phyloP scores from a whole-genome alignment of 768 basidiomycete genomes.

The Boletus edulis region DNA sequence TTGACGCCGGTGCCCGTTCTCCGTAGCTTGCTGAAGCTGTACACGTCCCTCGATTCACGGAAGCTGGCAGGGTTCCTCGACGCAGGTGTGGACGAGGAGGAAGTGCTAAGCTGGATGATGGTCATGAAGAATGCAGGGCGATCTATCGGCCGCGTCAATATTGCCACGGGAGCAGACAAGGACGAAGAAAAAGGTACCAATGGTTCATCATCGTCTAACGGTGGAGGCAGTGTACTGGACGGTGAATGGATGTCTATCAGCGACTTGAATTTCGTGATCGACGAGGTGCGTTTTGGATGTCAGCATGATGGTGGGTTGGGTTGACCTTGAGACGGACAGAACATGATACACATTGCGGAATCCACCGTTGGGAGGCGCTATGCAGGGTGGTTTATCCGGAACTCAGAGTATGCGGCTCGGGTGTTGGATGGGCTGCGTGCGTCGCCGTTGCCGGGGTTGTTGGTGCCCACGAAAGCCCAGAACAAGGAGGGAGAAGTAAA shows the following conservation, averaged over 20 bases:
- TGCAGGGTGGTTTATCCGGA: conserved; percentile 97
- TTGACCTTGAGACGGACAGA: conserved; percentile 43
- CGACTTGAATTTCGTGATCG: conserved; percentile 94
- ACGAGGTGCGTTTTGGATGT: conserved; percentile 59
- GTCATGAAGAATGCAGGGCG: conserved; percentile 88
- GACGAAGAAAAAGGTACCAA: conserved; percentile 23
- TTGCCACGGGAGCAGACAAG: conserved; percentile 44
- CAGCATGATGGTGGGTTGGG: not conserved
- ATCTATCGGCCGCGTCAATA: conserved; percentile 50
- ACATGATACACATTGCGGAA: conserved; percentile 96
- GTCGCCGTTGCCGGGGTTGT: conserved; percentile 46
- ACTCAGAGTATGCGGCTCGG: conserved; percentile 88
- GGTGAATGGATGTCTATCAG: conserved; percentile 87
- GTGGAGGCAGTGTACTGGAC: conserved; percentile 61
- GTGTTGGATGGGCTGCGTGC: conserved; percentile 76
- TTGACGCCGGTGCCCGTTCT: conserved; percentile 80
- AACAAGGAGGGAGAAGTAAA: conserved; percentile 3
- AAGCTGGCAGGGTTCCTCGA: conserved; percentile 93
- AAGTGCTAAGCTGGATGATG: conserved; percentile 96
- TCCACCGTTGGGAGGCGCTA: conserved; percentile 91
- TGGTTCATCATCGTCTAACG: conserved; percentile 11
- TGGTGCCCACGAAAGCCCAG: conserved; percentile 2
- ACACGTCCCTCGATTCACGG: conserved; percentile 87
- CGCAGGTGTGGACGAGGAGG: conserved; percentile 74
- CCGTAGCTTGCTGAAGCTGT: conserved; percentile 90